phyloP scores from a whole-genome alignment of 345 rosid genomes.

The Rhizophora apiculata region DNA sequence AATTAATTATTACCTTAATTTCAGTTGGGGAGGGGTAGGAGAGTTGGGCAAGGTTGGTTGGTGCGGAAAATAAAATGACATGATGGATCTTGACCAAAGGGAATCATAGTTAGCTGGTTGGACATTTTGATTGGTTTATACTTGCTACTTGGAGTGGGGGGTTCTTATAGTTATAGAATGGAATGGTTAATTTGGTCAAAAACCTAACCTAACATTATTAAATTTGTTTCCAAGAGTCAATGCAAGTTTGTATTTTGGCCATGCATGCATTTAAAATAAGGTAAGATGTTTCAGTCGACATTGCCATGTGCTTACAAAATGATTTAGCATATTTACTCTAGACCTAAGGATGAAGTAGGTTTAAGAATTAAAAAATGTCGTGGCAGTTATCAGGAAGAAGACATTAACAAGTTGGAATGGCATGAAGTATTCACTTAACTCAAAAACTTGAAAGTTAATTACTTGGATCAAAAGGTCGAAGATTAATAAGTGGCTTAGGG shows the following conservation, averaged over 20 bases:
- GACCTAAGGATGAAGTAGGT: constrained; percentile 10
- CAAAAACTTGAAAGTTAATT: too few species aligned
- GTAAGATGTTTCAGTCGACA: constrained; percentile 70
- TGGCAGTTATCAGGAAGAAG: background rate
- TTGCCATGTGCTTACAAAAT: constrained; percentile 51
- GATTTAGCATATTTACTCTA: constrained; percentile 1
- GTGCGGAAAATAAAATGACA: constrained; percentile 33
- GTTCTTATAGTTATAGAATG: constrained; percentile 6
- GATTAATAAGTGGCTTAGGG: too few species aligned
- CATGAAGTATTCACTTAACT: background rate
- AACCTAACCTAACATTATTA: constrained; percentile 32
- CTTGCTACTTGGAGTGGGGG: constrained; percentile 14
- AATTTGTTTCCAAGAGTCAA: constrained; percentile 43
- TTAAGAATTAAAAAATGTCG: constrained; percentile 11
- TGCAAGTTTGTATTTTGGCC: constrained; percentile 34
- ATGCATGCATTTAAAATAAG: constrained; percentile 52
- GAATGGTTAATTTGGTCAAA: constrained; percentile 48
- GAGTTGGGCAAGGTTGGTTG: constrained; percentile 35
- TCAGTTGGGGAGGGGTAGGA: constrained; percentile 25
- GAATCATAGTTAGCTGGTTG: constrained; percentile 23
- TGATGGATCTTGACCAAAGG: constrained; percentile 43
- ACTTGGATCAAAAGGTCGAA: too few species aligned
- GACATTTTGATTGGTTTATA: constrained; percentile 22
- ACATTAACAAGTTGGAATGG: constrained; percentile 6
- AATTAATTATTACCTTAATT: constrained; percentile 33